Evolutionary conservation across 257 asterid species (phyloP), one percentile per base, ranked within the genome.

Genomic region (Ophiorrhiza pumila): DNA sequence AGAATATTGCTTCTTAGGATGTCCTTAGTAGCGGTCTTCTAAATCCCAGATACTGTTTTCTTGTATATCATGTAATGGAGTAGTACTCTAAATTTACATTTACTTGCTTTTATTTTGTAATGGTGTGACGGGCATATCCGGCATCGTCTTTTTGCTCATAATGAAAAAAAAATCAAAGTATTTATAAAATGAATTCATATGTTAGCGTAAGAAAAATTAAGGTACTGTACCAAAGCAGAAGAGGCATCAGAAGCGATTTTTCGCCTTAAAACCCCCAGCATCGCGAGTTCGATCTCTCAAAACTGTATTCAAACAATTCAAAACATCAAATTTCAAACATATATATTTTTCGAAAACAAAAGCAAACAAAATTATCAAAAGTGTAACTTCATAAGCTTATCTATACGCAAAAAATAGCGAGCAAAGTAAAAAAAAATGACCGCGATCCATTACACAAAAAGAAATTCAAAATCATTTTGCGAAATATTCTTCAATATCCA

Each of bases 261-360:
- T 69, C 97, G 96, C 90, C 98, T 86, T 77, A 91, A 58, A 85
- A 82, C 90, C 60, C 96, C 92, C 83, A 94, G 78, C 98, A 94
- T 94, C 85, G 76, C 87, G 74, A 76, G 73, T 75, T 56, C 41
- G 86, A 82, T 78, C 77, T 69, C 69, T 66, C 66, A 78, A 34
- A 41, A 41, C 88, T 86, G 84, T 35, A 22, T 15, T 58, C 60
- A 6, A 68, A 59, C 31, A 61, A 76, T 61, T 66, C 31, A 74
- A 71, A 72, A 45, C 41, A 47, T 18, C 29, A 52, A 58, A 74
- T 42, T 59, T 18, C 23, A 46, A 20, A 61, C 23, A 42, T 62
- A 18, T 25, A 0, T 14, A 50, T 45, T 31, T 2, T 3, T 39
- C 37, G 0, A 22, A 23, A 39, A 27, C n/a, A 15, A 45, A 57